These are phyloP conservation scores for Saccharomycopsis selenospora DNA, from an alignment of 805 yeast genomes.

Conservation along the genomic window DNA sequence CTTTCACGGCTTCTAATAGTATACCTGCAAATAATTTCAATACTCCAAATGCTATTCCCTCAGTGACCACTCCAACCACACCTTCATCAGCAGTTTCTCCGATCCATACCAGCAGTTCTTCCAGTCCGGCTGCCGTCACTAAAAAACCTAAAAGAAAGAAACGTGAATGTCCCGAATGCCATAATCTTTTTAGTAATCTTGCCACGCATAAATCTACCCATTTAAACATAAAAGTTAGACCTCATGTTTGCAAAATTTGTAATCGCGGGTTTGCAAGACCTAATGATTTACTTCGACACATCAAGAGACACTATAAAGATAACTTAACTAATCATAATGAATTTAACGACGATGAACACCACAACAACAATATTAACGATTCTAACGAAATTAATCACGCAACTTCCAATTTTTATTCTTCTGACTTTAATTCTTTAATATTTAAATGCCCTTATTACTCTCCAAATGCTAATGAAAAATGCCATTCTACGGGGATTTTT, in stretches of 20 bases:
- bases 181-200: slow-evolving; percentile 51
- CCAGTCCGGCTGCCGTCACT: background rate
- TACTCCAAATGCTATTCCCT: no score
- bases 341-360: slow-evolving; percentile 34
- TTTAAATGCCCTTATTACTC: slow-evolving; percentile 20
- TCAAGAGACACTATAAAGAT: slow-evolving; percentile 53
- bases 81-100: background rate
- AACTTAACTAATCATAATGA: slow-evolving; percentile 45
- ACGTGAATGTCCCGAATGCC: slow-evolving; percentile 67
- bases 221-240: slow-evolving; percentile 39
- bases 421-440: slow-evolving; percentile 7
- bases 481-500: slow-evolving; percentile 81
- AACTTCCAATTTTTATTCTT: background rate
- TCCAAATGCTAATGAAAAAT: slow-evolving; percentile 24
- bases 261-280: slow-evolving; percentile 81
- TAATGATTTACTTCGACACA: slow-evolving; percentile 78
- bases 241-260: slow-evolving; percentile 66
- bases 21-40: no score
- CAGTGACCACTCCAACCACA: background rate
- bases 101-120: background rate
- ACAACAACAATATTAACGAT: slow-evolving; percentile 18
- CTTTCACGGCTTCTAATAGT: background rate
- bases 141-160: slow-evolving; percentile 38
- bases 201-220: slow-evolving; percentile 78
- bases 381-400: background rate